phyloP scores from a whole-genome alignment of 352 stramenopile genomes.

The Phytophthora cryptogea region DNA sequence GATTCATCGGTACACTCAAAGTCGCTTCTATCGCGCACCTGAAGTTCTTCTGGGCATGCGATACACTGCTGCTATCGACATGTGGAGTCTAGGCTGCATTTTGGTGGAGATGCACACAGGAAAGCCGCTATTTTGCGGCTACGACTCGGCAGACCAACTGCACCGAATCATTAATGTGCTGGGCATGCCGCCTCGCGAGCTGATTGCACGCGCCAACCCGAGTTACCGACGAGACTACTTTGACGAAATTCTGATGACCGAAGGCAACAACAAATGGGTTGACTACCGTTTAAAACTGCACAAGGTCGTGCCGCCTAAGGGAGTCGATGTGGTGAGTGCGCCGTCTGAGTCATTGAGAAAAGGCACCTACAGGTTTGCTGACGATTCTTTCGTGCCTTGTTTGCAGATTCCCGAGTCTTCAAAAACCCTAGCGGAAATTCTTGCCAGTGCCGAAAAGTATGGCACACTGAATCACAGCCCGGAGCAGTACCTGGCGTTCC shows the following conservation, averaged over 20 bases:
- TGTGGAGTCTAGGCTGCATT: slow-evolving; percentile 91
- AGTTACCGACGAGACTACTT: slow-evolving; percentile 93
- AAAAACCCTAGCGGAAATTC: slow-evolving; percentile 59
- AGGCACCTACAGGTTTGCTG: slow-evolving; percentile 6
- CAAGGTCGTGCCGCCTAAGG: slow-evolving; percentile 47
- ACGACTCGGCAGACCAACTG: slow-evolving; percentile 97
- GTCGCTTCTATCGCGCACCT: slow-evolving; percentile 95
- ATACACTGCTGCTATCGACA: slow-evolving; percentile 87
- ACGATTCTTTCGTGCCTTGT: slow-evolving; percentile 14
- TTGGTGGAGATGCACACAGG: slow-evolving; percentile 98
- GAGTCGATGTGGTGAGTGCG: slow-evolving; percentile 40
- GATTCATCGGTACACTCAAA: slow-evolving; percentile 99
- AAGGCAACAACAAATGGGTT: slow-evolving; percentile 59
- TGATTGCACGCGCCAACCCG: slow-evolving; percentile 90
- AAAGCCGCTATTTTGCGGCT: slow-evolving; percentile 97
- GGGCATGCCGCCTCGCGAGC: slow-evolving; percentile 91
- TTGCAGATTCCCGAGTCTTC: slow-evolving; percentile 39
- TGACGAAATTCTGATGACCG: slow-evolving; percentile 70
- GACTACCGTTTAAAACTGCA: slow-evolving; percentile 73
- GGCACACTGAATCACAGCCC: slow-evolving; percentile 64
- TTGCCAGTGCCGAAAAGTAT: slow-evolving; percentile 54
- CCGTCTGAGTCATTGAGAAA: background rate
- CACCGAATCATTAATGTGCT: slow-evolving; percentile 95
- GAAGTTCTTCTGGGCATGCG: slow-evolving; percentile 87
- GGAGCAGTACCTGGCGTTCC: slow-evolving; percentile 91